A percentile compares a stretch with the other conserved stretches of the same genome.
phyloP scores from a whole-genome alignment of 140 eudicot genomes.

The Flaveria floridana region DNA sequence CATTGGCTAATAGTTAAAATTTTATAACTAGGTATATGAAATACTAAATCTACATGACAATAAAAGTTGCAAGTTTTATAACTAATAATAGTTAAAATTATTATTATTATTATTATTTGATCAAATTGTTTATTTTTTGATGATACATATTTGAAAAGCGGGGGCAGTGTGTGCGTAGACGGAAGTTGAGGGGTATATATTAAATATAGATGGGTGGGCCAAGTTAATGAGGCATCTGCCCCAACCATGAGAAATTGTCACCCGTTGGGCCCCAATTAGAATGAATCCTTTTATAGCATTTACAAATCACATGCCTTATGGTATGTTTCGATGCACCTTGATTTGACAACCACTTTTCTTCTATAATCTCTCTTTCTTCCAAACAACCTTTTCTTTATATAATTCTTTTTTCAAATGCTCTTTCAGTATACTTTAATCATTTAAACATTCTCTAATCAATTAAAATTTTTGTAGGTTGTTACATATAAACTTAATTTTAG shows the following conservation, averaged over 20 bases:
- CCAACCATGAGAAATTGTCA: slow-evolving; percentile 31
- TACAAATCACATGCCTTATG: slow-evolving; percentile 41
- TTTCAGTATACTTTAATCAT: neutral
- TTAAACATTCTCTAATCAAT: neutral
- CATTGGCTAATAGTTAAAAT: no score
- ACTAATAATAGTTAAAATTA: no score
- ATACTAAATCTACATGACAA: no score
- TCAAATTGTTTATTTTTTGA: neutral
- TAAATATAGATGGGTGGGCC: slow-evolving; percentile 23
- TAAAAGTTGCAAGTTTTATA: no score
- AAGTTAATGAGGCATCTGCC: slow-evolving; percentile 27
- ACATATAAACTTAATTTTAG: neutral
- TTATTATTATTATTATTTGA: no score
- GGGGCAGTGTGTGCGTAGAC: neutral
- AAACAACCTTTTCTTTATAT: slow-evolving; percentile 16
- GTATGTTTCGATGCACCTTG: slow-evolving; percentile 38
- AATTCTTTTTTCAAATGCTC: neutral
- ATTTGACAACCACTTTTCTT: slow-evolving; percentile 36
- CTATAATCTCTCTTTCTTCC: slow-evolving; percentile 33
- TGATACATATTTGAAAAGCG: neutral
- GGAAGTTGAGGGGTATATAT: slow-evolving; percentile 3
- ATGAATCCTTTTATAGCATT: slow-evolving; percentile 37
- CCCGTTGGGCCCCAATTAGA: slow-evolving; percentile 42
- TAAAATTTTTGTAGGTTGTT: neutral
- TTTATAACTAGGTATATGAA: no score